Conservation (phyloP, 495 filamentous ascomycete species). For the Parachaetomium inaequale region DNA sequence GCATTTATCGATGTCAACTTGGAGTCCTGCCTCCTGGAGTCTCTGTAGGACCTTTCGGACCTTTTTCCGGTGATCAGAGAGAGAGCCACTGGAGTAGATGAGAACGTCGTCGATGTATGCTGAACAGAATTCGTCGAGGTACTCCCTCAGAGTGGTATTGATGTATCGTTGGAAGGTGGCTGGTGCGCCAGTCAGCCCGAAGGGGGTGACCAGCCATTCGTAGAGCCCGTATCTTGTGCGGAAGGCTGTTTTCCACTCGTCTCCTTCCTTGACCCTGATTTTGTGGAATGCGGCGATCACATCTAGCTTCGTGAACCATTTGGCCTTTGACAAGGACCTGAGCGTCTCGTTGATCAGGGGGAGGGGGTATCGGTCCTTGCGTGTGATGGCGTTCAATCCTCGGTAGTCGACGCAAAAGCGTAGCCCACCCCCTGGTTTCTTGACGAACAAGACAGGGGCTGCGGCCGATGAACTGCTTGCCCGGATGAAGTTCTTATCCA, state of each 20-base stretch:
- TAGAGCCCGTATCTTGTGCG: conserved; percentile 28
- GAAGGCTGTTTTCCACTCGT: conserved; percentile 35
- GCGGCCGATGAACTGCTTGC: conserved; percentile 14
- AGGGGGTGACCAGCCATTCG: conserved; percentile 36
- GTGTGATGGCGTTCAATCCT: conserved; percentile 41
- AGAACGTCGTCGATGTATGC: conserved; percentile 13
- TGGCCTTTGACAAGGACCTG: conserved; percentile 26
- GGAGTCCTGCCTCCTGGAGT: background rate
- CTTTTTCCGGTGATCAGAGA: background rate
- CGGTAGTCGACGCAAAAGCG: conserved; percentile 47
- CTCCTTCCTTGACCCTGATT: conserved; percentile 25
- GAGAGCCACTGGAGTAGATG: conserved; percentile 3
- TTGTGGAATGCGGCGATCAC: conserved; percentile 17
- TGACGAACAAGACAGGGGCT: conserved; percentile 36
- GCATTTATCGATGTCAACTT: background rate
- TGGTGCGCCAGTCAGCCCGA: conserved; percentile 29
- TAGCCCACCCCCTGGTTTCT: conserved; percentile 34
- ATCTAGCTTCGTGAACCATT: conserved; percentile 47
- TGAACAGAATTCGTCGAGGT: conserved; percentile 25
- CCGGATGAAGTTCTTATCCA: conserved; percentile 14
- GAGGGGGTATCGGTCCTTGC: conserved; percentile 44
- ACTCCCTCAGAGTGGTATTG: conserved; percentile 28
- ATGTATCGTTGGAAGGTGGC: conserved; percentile 32
- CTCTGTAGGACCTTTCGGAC: background rate
- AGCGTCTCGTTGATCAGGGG: conserved; percentile 47